Base-by-base conservation (phyloP, 306 rosid species). In the Astragalus glycyphyllos region DNA sequence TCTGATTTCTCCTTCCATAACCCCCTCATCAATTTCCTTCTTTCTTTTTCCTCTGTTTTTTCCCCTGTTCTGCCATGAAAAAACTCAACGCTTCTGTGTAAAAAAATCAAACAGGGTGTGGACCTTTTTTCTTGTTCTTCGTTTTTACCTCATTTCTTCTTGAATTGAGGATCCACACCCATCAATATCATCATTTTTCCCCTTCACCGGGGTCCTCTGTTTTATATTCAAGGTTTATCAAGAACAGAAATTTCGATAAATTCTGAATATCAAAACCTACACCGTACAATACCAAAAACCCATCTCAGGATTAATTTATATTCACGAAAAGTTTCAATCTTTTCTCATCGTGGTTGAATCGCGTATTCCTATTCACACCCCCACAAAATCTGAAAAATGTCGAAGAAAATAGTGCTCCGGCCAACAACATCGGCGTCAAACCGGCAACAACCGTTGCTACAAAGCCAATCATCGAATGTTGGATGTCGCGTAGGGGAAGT, bases 401-500 rank as follows among this genome's bases (percentile, higher is more conserved):
- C 96, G 20, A 70, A 65, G 16, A 69, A 58, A 58, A 58, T 84
- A 14, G 46, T 80, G 4, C 76, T 84, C 7, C 86, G 84, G 16
- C 48, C 70, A 34, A 14, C 77, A 2, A 15, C 71, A 17, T 32
- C 85, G 14, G n/a, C 61, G 5, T 71, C 32, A 60, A 78, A 84
- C 16, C 85, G 83, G 26, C 83, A 77, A 12, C 86, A 87, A 0
- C 76, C 88, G 37, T 75, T 79, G 5, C 66, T 61, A 11, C 14
- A 73, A 31, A 50, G 40, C 48, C 74, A 64, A 15, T 53, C 84
- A 4, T 8, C 76, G 0, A 8, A 51, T 23, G 4, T 72, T 3
- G 54, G 41, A 16, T 34, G 16, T 13, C 71, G 83, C 0, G 51
- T 84, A 2, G 94, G 92, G 0, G 99, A 94, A 81, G 83, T 91